Evolutionary conservation across 306 rosid species (phyloP), one percentile per base, ranked within the genome.

Genomic region (Bauhinia variegata): DNA sequence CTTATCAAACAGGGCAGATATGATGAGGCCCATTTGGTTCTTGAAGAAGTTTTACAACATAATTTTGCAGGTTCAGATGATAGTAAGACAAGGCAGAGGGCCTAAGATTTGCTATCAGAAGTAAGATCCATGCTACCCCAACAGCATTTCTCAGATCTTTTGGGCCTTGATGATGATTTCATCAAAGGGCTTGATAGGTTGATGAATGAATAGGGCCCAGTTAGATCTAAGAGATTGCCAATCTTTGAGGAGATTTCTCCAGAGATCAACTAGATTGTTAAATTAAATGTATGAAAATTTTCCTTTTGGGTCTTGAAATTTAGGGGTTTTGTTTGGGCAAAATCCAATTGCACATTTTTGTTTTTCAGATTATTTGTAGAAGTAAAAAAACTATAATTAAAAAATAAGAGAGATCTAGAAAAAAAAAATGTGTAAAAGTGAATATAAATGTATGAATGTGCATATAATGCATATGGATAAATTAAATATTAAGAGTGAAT

Each of bases 231-330:
- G 84, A 86, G 98, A 78, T 93, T 92, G 64, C 96, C 98, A 12
- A 83, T 92, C 62, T 92, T 92, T 76, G 98, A 92, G 76, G 96
- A 92, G 78, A 92, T 92, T 51, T 87, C 96, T 65, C 65, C 96
- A 83, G 96, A 75, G 87, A 89, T 72, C 98, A 89, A 48, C 63
- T 92, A 73, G 98, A 96, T 41, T 89, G 98, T n/a, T n/a, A n/a
- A n/a, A n/a, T 80, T 92, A 72, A 83, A 44, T 54, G 13, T 11
- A 47, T 33, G 2, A 52, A 34, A 2, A 65, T 49, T 42, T 16
- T 55, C 49, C 16, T 6, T 34, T n/a, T 17, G 10, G 14, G 23
- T 58, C 11, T 66, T 66, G 7, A 23, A 17, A 23, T 23, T 23
- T 57, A 13, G 28, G 28, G 28, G 28, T 41, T 60, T 23, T 19